Evolutionary conservation across 2,329 filamentous ascomycete genomes (phyloP).

Genomic region (Verticillium isaacii): DNA sequence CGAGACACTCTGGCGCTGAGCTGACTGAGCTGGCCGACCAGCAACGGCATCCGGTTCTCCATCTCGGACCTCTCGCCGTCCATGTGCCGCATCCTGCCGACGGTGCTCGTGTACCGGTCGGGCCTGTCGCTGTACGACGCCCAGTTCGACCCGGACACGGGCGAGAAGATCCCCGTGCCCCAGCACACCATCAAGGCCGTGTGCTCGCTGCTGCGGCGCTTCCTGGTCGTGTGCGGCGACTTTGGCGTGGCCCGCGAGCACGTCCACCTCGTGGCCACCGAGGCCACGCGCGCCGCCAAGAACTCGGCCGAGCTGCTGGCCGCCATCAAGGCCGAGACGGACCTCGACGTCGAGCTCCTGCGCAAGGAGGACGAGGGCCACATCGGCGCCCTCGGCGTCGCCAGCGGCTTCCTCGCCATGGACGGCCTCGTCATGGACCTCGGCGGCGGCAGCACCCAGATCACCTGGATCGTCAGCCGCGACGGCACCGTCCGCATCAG

Average conservation of each 20-base stretch:
- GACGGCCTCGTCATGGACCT: slow-evolving; percentile 68
- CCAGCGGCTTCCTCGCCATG: slow-evolving; percentile 57
- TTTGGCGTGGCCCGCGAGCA: slow-evolving; percentile 17
- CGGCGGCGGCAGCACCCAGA: slow-evolving; percentile 64
- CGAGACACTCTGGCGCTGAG: too few species aligned
- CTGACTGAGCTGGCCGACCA: slow-evolving; percentile 15
- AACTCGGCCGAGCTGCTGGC: slow-evolving; percentile 22
- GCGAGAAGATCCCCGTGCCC: slow-evolving; percentile 24
- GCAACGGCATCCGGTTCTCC: slow-evolving; percentile 70
- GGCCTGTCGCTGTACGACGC: slow-evolving; percentile 26
- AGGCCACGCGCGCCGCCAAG: slow-evolving; percentile 23
- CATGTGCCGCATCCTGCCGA: slow-evolving; percentile 57
- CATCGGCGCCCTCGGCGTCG: slow-evolving; percentile 62
- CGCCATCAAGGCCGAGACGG: slow-evolving; percentile 48
- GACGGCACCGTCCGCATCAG: slow-evolving; percentile 46
- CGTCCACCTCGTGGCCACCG: slow-evolving; percentile 25
- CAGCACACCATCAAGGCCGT: slow-evolving; percentile 20
- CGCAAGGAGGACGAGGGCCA: slow-evolving; percentile 63
- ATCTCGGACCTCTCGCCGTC: slow-evolving; percentile 41
- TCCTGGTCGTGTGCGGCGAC: slow-evolving; percentile 22
- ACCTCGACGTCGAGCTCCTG: slow-evolving; percentile 56
- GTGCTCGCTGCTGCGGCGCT: slow-evolving; percentile 20
- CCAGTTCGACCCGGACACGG: slow-evolving; percentile 24
- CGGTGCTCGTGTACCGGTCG: slow-evolving; percentile 24
- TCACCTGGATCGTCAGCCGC: slow-evolving; percentile 59